These are phyloP conservation scores for Ormosia semicastrata DNA, from an alignment of 306 rosid genomes.

Conservation along the genomic window DNA sequence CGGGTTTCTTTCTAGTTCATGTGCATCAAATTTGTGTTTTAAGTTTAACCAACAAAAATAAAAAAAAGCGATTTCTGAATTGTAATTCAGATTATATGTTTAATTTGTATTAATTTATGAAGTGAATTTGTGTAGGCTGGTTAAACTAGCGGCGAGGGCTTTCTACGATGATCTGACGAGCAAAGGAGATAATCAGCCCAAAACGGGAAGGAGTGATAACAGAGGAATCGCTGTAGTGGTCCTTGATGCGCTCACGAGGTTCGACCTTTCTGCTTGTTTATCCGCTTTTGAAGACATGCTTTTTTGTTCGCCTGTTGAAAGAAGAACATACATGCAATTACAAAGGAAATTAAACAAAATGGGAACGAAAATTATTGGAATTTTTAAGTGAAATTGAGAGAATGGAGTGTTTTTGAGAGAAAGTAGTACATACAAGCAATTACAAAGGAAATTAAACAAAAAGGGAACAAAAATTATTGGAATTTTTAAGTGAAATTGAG, in stretches of 20 bases:
- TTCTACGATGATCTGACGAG: slow-evolving; percentile 85
- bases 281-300: neutral
- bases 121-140: slow-evolving; percentile 52
- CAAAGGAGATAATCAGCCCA: slow-evolving; percentile 92
- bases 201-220: slow-evolving; percentile 85
- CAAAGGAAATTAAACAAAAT: neutral
- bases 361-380: neutral
- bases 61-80: neutral
- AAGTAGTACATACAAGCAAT: neutral
- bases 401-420: neutral
- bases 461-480: neutral
- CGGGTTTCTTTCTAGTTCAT: neutral
- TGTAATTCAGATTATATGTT: neutral
- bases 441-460: neutral
- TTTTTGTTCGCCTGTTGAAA: neutral
- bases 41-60: neutral
- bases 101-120: neutral
- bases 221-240: slow-evolving; percentile 98
- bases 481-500: slow-evolving; percentile 11
- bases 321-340: neutral
- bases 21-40: neutral
- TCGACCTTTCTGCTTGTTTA: slow-evolving; percentile 2
- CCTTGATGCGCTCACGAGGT: slow-evolving; percentile 98
- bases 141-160: slow-evolving; percentile 89
- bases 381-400: slow-evolving; percentile 2